Evolutionary conservation across 2,329 filamentous ascomycete species (phyloP).

Genomic region (Bipolaris cookei): DNA sequence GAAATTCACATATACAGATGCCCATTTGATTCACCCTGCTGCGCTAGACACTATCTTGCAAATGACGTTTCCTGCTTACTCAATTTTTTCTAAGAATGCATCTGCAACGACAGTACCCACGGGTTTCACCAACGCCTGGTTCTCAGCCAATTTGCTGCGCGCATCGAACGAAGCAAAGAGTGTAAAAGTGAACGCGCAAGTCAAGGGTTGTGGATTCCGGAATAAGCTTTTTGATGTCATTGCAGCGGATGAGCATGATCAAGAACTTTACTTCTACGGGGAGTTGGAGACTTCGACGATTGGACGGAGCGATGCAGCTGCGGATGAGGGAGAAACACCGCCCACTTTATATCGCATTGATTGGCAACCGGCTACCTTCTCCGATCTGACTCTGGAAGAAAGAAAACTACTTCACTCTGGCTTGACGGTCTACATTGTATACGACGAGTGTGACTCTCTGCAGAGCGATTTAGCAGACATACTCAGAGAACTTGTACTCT

Average conservation of each 20-base stretch:
- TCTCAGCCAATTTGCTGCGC: slow-evolving; percentile 7
- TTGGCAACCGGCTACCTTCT: slow-evolving; percentile 10
- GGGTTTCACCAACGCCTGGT: slow-evolving; percentile 21
- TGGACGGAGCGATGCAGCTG: slow-evolving; percentile 2
- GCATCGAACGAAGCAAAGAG: not conserved
- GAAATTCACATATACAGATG: slow-evolving; percentile 5
- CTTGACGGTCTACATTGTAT: slow-evolving; percentile 6
- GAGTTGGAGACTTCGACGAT: slow-evolving; percentile 23
- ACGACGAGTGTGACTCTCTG: slow-evolving; percentile 5
- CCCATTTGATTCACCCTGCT: slow-evolving; percentile 26
- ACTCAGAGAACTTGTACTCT: not conserved
- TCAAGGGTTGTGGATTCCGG: slow-evolving; percentile 16
- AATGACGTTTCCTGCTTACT: slow-evolving; percentile 17
- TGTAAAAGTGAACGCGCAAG: slow-evolving; percentile 14
- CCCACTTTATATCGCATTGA: slow-evolving; percentile 13
- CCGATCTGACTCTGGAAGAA: not conserved
- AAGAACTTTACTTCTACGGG: slow-evolving; percentile 12
- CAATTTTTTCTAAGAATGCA: slow-evolving; percentile 14
- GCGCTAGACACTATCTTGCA: slow-evolving; percentile 26
- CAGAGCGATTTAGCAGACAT: slow-evolving; percentile 9
- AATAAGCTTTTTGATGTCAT: slow-evolving; percentile 18
- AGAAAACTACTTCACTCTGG: not conserved
- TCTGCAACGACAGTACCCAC: slow-evolving; percentile 19
- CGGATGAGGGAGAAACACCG: not conserved
- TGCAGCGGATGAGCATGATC: slow-evolving; percentile 6